phyloP scores from a whole-genome alignment of 139 green algal species.

The Chlorella sorokiniana region DNA sequence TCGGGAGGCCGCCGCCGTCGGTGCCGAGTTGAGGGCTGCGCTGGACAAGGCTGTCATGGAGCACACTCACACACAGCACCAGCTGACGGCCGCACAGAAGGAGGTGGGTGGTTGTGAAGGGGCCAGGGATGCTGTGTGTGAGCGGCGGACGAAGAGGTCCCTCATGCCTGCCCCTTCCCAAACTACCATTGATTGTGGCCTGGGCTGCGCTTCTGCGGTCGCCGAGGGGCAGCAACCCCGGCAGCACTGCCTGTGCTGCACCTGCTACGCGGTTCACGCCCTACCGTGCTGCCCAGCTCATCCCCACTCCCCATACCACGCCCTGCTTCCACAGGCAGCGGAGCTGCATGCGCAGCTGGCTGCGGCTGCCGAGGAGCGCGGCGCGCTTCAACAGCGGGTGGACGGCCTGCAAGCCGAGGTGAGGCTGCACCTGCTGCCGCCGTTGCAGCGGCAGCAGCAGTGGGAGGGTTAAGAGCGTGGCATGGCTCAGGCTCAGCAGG shows the following conservation, averaged over 20 bases:
- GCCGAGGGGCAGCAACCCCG: too few relatives aligned
- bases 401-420: not conserved
- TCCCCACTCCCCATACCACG: too few relatives aligned
- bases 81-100: conserved; percentile 12
- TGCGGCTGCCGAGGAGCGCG: not conserved
- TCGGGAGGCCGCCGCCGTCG: not conserved
- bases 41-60: conserved; percentile 5
- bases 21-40: not conserved
- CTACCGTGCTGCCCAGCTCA: too few relatives aligned
- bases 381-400: not conserved
- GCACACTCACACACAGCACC: conserved; percentile 6
- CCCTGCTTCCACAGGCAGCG: not conserved
- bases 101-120: not conserved
- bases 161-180: too few relatives aligned
- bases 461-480: not conserved
- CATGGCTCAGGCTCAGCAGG: too few relatives aligned
- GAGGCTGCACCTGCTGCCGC: not conserved
- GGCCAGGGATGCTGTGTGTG: not conserved
- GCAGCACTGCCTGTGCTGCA: too few relatives aligned
- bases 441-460: too few relatives aligned
- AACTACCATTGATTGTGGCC: not conserved
- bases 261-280: too few relatives aligned
- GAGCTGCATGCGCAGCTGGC: conserved; percentile 13
- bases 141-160: not conserved
- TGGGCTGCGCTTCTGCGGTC: not conserved